Conservation (phyloP, 345 rosid species). For the Dimocarpus longan region DNA sequence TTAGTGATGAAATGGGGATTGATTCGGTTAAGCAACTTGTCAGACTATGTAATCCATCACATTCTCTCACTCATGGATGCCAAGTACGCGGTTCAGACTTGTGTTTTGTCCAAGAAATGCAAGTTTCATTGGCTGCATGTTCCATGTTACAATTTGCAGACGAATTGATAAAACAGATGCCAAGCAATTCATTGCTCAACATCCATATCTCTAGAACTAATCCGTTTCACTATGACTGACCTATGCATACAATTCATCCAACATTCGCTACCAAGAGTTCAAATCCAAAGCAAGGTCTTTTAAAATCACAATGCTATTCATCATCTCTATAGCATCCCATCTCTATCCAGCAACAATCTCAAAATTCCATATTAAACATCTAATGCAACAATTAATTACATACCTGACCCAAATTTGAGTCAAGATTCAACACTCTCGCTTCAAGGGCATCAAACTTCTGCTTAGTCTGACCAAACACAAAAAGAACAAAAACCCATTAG, state of each 20-base stretch:
- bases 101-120: too few relatives aligned
- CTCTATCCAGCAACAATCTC: neutral
- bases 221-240: neutral
- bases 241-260: neutral
- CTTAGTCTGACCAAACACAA: too few relatives aligned
- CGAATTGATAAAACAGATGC: neutral
- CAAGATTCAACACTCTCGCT: too few relatives aligned
- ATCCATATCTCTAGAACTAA: neutral
- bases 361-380: neutral
- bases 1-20: too few relatives aligned
- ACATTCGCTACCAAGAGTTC: neutral
- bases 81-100: too few relatives aligned
- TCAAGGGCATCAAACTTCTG: too few relatives aligned
- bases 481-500: too few relatives aligned
- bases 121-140: too few relatives aligned
- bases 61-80: too few relatives aligned
- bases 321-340: neutral
- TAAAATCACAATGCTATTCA: neutral
- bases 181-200: neutral
- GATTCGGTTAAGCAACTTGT: too few relatives aligned
- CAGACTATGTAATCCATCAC: too few relatives aligned
- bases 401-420: too few relatives aligned
- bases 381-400: neutral
- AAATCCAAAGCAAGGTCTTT: neutral
- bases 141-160: neutral